These are phyloP conservation scores for Luzula sylvatica DNA, from an alignment of 176 grass and related monocot genomes.

Conservation along the genomic window DNA sequence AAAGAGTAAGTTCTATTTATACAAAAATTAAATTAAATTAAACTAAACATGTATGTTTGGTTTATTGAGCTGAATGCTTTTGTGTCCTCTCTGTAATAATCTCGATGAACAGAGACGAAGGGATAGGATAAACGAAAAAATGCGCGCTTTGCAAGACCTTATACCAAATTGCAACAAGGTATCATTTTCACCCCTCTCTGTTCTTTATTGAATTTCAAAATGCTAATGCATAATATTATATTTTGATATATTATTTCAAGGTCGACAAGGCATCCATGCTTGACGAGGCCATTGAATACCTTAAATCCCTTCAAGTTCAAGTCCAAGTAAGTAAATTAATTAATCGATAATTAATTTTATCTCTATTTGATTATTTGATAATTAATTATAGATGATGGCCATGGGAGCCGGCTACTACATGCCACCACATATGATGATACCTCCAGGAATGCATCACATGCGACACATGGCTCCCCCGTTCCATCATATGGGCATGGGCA, in stretches of 20 bases:
- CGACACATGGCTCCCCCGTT: not conserved
- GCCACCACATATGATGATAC: slow-evolving; percentile 9
- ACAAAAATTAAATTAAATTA: not conserved
- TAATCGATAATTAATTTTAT: no score
- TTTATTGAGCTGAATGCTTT: no score
- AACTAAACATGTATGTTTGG: not conserved
- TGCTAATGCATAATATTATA: not conserved
- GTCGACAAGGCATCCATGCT: slow-evolving; percentile 26
- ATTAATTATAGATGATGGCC: slow-evolving; percentile 14
- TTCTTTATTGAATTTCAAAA: slow-evolving; percentile 2
- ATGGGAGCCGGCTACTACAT: slow-evolving; percentile 9
- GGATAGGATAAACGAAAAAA: slow-evolving; percentile 21
- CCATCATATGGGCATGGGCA: slow-evolving; percentile 7
- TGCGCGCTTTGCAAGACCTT: slow-evolving; percentile 18
- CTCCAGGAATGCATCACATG: slow-evolving; percentile 19
- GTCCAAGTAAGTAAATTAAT: slow-evolving; percentile 7
- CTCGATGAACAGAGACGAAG: slow-evolving; percentile 12
- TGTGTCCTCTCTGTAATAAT: not conserved
- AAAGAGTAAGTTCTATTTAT: slow-evolving; percentile 56
- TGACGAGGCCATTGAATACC: slow-evolving; percentile 21
- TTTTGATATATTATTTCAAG: not conserved
- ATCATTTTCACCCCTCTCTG: not conserved
- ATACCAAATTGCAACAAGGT: slow-evolving; percentile 26
- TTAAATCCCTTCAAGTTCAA: slow-evolving; percentile 19
- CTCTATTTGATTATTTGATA: not conserved